A percentile compares a stretch with the other conserved stretches of the same genome.
phyloP scores from a whole-genome alignment of 208 protist species.

The Crithidia brevicula region DNA sequence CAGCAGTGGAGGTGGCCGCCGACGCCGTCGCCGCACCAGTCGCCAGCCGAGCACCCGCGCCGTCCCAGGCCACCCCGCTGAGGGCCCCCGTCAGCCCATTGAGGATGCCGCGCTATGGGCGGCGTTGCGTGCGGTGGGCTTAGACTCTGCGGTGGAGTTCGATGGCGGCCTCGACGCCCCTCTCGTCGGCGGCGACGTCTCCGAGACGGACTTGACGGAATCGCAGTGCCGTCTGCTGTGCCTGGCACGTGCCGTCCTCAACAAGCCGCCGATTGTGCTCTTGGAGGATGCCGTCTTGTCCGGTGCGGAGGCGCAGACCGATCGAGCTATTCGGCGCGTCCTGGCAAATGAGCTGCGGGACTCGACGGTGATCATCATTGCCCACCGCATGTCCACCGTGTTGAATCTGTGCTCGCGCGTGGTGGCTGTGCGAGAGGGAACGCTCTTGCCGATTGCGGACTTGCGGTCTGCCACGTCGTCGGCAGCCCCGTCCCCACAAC shows the following conservation, averaged over 20 bases:
- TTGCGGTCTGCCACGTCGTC: conserved; percentile 5
- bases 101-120: conserved; percentile 57
- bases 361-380: conserved; percentile 96
- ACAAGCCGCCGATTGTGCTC: conserved; percentile 86
- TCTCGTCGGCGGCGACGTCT: conserved; percentile 45
- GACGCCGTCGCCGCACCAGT: conserved; percentile 5
- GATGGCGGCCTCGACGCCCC: conserved; percentile 54
- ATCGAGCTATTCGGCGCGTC: conserved; percentile 81
- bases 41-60: background rate
- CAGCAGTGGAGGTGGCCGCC: background rate
- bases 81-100: conserved; percentile 17
- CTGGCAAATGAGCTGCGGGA: conserved; percentile 84
- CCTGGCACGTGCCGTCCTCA: conserved; percentile 93
- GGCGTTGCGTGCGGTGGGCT: conserved; percentile 46
- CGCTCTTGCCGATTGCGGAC: conserved; percentile 35
- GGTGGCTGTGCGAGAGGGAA: conserved; percentile 64
- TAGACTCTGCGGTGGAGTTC: conserved; percentile 37
- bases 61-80: background rate
- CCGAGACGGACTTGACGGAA: conserved; percentile 69
- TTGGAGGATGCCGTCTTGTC: conserved; percentile 94
- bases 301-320: conserved; percentile 68
- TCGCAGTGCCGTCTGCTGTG: conserved; percentile 95
- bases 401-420: conserved; percentile 86
- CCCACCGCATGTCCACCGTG: conserved; percentile 95
- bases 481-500: background rate